Evolutionary conservation across 176 grass and related monocot genomes (phyloP).

Genomic region (Zoysia japonica): DNA sequence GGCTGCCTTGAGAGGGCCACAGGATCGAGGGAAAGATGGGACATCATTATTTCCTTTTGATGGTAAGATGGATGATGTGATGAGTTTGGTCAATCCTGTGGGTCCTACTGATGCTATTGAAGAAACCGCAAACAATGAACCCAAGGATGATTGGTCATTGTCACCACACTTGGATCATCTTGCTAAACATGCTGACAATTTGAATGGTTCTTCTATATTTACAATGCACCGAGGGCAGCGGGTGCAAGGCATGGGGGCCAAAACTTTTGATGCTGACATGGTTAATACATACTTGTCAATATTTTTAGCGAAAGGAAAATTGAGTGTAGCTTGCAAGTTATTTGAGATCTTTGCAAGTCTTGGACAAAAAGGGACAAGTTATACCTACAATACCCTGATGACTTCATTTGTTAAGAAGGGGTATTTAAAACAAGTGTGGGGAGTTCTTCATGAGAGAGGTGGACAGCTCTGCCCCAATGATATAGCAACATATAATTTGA

Average conservation of each 20-base stretch:
- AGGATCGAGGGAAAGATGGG: conserved; percentile 72
- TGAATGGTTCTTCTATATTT: conserved; percentile 54
- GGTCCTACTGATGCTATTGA: conserved; percentile 37
- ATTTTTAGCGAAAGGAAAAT: conserved; percentile 84
- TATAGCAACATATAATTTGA: conserved; percentile 87
- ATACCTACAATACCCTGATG: conserved; percentile 94
- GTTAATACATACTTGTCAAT: conserved; percentile 93
- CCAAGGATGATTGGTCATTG: conserved; percentile 79
- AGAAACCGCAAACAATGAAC: conserved; percentile 36
- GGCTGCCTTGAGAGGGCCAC: conserved; percentile 60
- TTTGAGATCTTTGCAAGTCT: conserved; percentile 74
- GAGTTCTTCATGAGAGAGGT: conserved; percentile 75
- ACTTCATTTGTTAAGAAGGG: conserved; percentile 93
- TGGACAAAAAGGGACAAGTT: conserved; percentile 65
- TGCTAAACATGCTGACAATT: conserved; percentile 44
- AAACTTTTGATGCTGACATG: conserved; percentile 87
- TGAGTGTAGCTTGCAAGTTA: conserved; percentile 93
- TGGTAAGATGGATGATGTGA: conserved; percentile 61
- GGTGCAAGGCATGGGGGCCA: conserved; percentile 59
- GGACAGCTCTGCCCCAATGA: conserved; percentile 73
- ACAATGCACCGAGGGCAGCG: conserved; percentile 59
- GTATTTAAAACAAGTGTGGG: conserved; percentile 81
- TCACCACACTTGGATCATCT: conserved; percentile 84
- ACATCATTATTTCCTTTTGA: conserved; percentile 63
- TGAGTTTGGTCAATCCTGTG: conserved; percentile 57